These are phyloP conservation scores for Metarhizium rileyi DNA, from an alignment of 2,329 filamentous ascomycete genomes.

Conservation along the genomic window DNA sequence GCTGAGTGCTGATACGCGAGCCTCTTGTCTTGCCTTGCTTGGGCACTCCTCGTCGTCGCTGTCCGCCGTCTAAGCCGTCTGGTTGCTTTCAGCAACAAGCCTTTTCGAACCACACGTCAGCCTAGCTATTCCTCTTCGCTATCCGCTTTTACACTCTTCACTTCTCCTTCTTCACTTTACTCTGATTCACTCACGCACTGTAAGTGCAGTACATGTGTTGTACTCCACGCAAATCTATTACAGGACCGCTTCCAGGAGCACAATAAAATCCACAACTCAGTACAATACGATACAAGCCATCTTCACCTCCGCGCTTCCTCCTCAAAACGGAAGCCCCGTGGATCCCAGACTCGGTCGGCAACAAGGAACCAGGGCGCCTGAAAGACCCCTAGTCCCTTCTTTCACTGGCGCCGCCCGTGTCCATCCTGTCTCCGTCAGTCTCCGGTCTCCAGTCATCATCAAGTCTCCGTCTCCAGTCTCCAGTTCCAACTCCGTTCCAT, in stretches of 20 bases:
- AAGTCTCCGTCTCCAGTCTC: constrained; percentile 5
- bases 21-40: constrained; percentile 1
- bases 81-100: not conserved
- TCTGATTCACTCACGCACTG: too few species aligned
- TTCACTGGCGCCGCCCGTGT: constrained; percentile 2
- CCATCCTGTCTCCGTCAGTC: not conserved
- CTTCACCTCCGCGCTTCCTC: constrained; percentile 7
- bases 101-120: not conserved
- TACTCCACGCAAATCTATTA: too few species aligned
- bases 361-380: constrained; percentile 7
- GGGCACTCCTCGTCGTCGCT: too few species aligned
- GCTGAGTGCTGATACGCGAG: too few species aligned
- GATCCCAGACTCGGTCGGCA: constrained; percentile 9
- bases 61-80: too few species aligned
- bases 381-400: constrained; percentile 4
- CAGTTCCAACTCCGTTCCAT: too few species aligned
- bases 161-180: too few species aligned
- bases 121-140: not conserved
- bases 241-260: too few species aligned
- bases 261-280: not conserved
- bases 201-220: too few species aligned
- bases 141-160: too few species aligned
- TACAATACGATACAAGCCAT: not conserved
- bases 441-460: too few species aligned
- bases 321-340: constrained; percentile 10